Evolutionary conservation across 2,329 filamentous ascomycete species (phyloP), one percentile per base, ranked within the genome.

Genomic region (Phialophora chinensis): DNA sequence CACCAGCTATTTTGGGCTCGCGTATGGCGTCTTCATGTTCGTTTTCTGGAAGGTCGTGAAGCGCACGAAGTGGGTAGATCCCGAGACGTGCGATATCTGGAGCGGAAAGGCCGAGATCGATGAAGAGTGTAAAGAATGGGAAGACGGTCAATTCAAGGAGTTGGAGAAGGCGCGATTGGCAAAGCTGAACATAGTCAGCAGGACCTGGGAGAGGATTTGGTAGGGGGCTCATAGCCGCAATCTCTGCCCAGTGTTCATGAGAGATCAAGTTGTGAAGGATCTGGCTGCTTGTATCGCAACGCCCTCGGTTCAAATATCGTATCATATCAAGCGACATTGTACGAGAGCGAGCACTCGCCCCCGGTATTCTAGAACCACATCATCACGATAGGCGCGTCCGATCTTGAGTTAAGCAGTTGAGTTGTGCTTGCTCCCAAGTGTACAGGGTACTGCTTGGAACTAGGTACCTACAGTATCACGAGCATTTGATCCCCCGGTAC

Each of bases 1-100:
- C 57, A 85, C 83, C 0, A 80, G 80, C 2, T 84, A 85, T 68
- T 77, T 84, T n/a, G 82, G 81, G 4, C 65, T 80, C 12, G 75
- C 74, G 0, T 79, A 81, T 55, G 82, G 79, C 74, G 71, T 80
- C 14, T 75, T 77, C 6, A 78, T 85, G 71, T 79, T 76, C 71
- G 73, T 69, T 2, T 75, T 76, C 58, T 78, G 76, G 76, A 77
- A 77, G 66, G 4, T 77, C 1, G 73, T 71, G 52, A 74, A 76
- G 61, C 65, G 68, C 10, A 77, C 74, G 3, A 71, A 71, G 14
- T 75, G 73, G 56, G 74, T 76, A 0, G 62, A 70, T n/a, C 71
- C 74, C 0, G 71, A 69, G 11, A 63, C 65, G 6, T 72, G 72
- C 3, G 75, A 77, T 47, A 66, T 77, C 14, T 71, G 71, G 44